phyloP scores from a whole-genome alignment of 2,329 filamentous ascomycete species.

The Aspergillus sclerotialis region DNA sequence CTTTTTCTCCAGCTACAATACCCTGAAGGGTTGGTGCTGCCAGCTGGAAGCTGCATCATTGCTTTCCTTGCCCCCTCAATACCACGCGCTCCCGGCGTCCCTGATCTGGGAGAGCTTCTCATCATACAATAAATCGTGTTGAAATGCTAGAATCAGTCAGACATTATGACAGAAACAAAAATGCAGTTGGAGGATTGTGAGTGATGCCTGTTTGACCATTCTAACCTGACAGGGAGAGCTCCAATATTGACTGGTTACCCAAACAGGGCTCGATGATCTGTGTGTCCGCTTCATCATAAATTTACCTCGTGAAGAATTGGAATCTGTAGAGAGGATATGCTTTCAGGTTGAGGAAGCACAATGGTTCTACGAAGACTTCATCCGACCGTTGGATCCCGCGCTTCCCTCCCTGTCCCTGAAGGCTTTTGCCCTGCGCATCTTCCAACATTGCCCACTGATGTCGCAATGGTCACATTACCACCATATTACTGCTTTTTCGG shows the following conservation, averaged over 20 bases:
- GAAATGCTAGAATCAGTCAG: constrained; percentile 56
- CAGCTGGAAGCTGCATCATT: constrained; percentile 20
- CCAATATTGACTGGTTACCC: constrained; percentile 16
- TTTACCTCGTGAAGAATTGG: constrained; percentile 82
- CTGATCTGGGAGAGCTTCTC: constrained; percentile 17
- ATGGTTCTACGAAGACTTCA: constrained; percentile 99
- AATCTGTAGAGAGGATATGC: constrained; percentile 86
- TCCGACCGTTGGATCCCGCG: constrained; percentile 77
- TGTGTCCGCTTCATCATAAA: constrained; percentile 98
- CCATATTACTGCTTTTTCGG: constrained; percentile 76
- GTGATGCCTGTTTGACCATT: constrained; percentile 17
- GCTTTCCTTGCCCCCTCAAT: constrained; percentile 12
- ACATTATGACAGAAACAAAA: constrained; percentile 66
- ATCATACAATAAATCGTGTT: constrained; percentile 17
- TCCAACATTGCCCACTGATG: constrained; percentile 86
- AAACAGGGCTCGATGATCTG: constrained; percentile 85
- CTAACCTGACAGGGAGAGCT: constrained; percentile 1
- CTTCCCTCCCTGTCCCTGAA: constrained; percentile 81
- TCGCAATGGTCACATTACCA: constrained; percentile 70
- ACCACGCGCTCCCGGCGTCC: constrained; percentile 12
- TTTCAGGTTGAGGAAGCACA: constrained; percentile 99
- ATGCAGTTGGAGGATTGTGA: constrained; percentile 88
- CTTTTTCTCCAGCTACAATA: constrained; percentile 4
- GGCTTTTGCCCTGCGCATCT: constrained; percentile 81
- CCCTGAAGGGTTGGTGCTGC: constrained; percentile 19